Evolutionary conservation across 164 flowering plant species (phyloP), one percentile per base, ranked within the genome.

Genomic region (Aristolochia californica): DNA sequence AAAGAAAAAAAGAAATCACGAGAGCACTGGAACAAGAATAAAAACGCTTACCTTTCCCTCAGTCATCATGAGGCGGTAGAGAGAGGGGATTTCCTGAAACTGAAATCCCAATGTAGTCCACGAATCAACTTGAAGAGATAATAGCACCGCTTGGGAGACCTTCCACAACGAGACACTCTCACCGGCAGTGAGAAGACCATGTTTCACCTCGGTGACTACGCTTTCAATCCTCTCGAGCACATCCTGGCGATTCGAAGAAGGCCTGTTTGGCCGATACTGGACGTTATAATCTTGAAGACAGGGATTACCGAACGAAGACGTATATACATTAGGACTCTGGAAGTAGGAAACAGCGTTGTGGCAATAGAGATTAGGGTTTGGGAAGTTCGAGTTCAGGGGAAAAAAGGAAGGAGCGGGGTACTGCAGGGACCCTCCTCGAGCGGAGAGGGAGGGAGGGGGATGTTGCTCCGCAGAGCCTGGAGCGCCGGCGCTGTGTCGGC

Each of bases 1-100:
- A 34, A 54, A 54, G 18, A 23, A 23, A 5, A 25, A 2, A 54
- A 0, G 17, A 54, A 26, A n/a, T n/a, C 21, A 5, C 3, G 23
- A 22, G 16, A 25, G 4, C 43, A 48, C 2, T 52, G 17, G 18
- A 48, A 48, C 43, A 43, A 15, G 11, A 25, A 11, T n/a, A 20
- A 2, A 5, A 25, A 11, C 20, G 5, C 30, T 24, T 68, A 91
- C 98, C 96, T 85, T 88, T 26, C 80, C 83, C 73, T 88, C 98
- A 0, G 50, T 64, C 45, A 53, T 27, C 26, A 86, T 78, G n/a
- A 91, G 74, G 4, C 64, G 56, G 23, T 71, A 47, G 21, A 91
- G 77, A 25, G 90, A 69, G 0, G 91, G 96, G 47, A 91, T 70
- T 17, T 82, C 79, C 73, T 83, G 89, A 75, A 87, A 75, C 34